Base-by-base conservation (phyloP, 345 rosid genomes). In the Eucalyptus urophylla region DNA sequence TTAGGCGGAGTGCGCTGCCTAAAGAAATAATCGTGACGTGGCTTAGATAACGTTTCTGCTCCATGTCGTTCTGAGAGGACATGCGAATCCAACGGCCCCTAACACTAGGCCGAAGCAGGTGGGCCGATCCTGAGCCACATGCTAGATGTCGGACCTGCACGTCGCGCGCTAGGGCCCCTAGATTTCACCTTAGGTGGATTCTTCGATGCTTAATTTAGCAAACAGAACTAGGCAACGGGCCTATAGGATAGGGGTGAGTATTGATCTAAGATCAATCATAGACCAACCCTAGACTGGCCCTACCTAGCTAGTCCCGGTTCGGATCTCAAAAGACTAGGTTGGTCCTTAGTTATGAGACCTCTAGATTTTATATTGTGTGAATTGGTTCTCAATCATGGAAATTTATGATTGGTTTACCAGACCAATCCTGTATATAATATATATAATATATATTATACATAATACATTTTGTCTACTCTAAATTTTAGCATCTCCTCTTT, bases 301-400 rank as follows among this genome's bases (percentile, higher is more conserved):
- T 19, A 53, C 24, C 58, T 53, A 53, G 5, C 4, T 19, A 19
- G 4, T 53, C 0, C 5, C 0, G 0, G 5, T 19, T 53, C 2
- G 0, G 0, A 53, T 53, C 24, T 53, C 0, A 4, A 0, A 53
- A 19, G 1, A 53, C 58, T 4, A 8, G 25, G 11, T 53, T 19
- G 25, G 11, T 53, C 11, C 5, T 53, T 53, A 2, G 0, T 3
- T 53, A 0, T 19, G 0, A 53, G 5, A 4, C 5, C 11, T 53
- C 58, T 8, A 3, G 5, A 3, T 4, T 0, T 0, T 53, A 53
- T 53, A 53, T 53, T 53, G 25, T 53, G 25, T 0, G 0, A 53
- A 8, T 53, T 53, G 2, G 0, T 53, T 0, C 0, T 53, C 5
- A 0, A 53, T 53, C 9, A 19, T 53, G 58, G 24, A 53, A 19